A percentile compares a stretch with the other conserved stretches of the same genome.
These are phyloP conservation scores for Planoprotostelium fungivorum DNA, from an alignment of 78 protist genomes.

Conservation along the genomic window DNA sequence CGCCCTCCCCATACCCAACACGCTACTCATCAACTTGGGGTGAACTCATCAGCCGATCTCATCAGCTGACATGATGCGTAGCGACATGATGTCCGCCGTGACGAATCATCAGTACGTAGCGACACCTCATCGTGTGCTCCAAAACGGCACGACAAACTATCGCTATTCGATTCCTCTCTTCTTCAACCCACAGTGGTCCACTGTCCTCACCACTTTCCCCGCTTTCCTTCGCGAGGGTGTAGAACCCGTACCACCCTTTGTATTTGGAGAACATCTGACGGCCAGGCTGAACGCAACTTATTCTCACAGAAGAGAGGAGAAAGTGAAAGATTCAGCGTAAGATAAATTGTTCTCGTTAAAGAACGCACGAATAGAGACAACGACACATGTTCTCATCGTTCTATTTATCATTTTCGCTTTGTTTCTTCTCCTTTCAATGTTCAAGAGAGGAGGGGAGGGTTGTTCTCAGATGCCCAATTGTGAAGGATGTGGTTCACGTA, in stretches of 20 bases:
- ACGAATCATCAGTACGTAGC: neutral
- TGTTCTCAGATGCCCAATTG: too few species aligned
- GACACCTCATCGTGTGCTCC: neutral
- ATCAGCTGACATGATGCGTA: neutral
- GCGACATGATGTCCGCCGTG: neutral
- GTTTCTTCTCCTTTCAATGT: too few species aligned
- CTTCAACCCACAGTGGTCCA: neutral
- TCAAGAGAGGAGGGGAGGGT: too few species aligned
- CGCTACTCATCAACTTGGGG: neutral
- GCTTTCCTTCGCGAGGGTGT: neutral
- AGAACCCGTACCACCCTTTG: neutral
- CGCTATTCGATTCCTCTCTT: neutral
- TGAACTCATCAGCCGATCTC: neutral
- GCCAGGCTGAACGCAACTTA: neutral
- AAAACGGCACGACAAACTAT: neutral
- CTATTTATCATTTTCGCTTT: too few species aligned
- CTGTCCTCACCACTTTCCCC: neutral
- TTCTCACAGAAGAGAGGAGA: neutral
- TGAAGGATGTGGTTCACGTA: too few species aligned
- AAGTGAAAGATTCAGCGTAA: too few species aligned
- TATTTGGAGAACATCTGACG: neutral
- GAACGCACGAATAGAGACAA: too few species aligned
- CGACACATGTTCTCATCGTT: too few species aligned
- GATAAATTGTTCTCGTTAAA: too few species aligned
- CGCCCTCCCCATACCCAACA: neutral